Percentiles rank a stretch among this genome's conserved stretches.
Conservation (phyloP, 2,329 filamentous ascomycete species). For the Neodidymelliopsis sp. region DNA sequence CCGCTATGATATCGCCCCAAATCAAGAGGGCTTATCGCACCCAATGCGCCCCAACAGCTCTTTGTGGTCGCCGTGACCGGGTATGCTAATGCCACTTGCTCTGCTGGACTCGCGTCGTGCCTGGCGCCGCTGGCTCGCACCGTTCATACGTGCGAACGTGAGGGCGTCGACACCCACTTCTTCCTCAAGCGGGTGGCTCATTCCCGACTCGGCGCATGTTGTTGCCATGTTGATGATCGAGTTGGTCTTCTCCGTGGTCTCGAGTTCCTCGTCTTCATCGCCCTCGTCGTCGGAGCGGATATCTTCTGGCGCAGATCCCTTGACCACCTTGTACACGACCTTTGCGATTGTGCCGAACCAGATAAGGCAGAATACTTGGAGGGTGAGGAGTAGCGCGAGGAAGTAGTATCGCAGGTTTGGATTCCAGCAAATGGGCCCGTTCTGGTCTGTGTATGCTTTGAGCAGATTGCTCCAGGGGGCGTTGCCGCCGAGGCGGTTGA, state of each 20-base stretch:
- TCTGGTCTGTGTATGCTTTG: constrained; percentile 74
- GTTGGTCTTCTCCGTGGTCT: constrained; percentile 29
- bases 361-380: constrained; percentile 81
- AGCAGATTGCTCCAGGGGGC: constrained; percentile 66
- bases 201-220: constrained; percentile 39
- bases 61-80: constrained; percentile 77
- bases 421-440: constrained; percentile 82
- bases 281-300: constrained; percentile 85
- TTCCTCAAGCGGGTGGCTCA: constrained; percentile 66
- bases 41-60: constrained; percentile 83
- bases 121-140: constrained; percentile 56
- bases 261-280: constrained; percentile 67
- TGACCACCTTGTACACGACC: constrained; percentile 81
- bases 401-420: constrained; percentile 77
- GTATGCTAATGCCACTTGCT: constrained; percentile 65
- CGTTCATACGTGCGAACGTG: constrained; percentile 63
- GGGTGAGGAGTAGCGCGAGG: constrained; percentile 74
- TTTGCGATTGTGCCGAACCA: constrained; percentile 92
- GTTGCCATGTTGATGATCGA: constrained; percentile 36
- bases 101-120: constrained; percentile 60
- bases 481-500: constrained; percentile 50
- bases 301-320: constrained; percentile 81
- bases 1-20: too few relatives aligned
- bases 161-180: constrained; percentile 78
- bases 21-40: constrained; percentile 73